These are phyloP conservation scores for Pseudogymnoascus sp. DNA, from an alignment of 2,329 filamentous ascomycete genomes.

Conservation along the genomic window DNA sequence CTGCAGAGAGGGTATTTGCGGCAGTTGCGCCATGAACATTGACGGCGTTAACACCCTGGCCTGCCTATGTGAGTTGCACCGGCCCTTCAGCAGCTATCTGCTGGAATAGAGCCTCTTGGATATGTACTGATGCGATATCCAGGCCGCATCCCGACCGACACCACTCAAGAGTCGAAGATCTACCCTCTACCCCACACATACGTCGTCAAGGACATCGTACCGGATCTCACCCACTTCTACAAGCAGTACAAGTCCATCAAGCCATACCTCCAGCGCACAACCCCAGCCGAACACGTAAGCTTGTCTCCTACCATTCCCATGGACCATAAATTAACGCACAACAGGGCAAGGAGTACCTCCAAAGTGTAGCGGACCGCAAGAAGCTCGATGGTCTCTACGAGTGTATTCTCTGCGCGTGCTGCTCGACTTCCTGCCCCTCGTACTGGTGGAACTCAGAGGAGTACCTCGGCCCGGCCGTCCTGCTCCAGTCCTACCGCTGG, in stretches of 20 bases:
- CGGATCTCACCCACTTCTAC: constrained; percentile 97
- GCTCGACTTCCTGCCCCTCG: constrained; percentile 97
- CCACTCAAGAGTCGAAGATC: constrained; percentile 75
- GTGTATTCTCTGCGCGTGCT: constrained; percentile 98
- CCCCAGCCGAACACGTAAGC: constrained; percentile 72
- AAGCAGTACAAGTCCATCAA: constrained; percentile 99
- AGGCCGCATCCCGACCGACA: constrained; percentile 91
- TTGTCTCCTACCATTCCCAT: not conserved
- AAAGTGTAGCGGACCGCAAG: constrained; percentile 83
- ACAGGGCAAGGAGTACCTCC: constrained; percentile 84
- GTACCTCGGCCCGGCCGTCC: constrained; percentile 93
- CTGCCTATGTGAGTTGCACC: constrained; percentile 72
- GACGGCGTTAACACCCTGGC: constrained; percentile 97
- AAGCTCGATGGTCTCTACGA: constrained; percentile 98
- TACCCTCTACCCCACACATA: constrained; percentile 98
- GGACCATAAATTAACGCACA: constrained; percentile 11
- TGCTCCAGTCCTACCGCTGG: constrained; percentile 98
- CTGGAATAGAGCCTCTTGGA: not conserved
- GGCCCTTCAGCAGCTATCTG: not conserved
- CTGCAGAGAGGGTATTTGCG: constrained; percentile 97
- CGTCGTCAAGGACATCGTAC: constrained; percentile 97
- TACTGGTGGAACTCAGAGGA: constrained; percentile 99
- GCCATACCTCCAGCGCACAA: constrained; percentile 91
- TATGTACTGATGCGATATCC: constrained; percentile 24
- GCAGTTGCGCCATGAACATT: constrained; percentile 99